Evolutionary conservation across 371 early-diverging fungal species (phyloP), one percentile per base, ranked within the genome.

Genomic region (Neoconidiobolus thromboides): DNA sequence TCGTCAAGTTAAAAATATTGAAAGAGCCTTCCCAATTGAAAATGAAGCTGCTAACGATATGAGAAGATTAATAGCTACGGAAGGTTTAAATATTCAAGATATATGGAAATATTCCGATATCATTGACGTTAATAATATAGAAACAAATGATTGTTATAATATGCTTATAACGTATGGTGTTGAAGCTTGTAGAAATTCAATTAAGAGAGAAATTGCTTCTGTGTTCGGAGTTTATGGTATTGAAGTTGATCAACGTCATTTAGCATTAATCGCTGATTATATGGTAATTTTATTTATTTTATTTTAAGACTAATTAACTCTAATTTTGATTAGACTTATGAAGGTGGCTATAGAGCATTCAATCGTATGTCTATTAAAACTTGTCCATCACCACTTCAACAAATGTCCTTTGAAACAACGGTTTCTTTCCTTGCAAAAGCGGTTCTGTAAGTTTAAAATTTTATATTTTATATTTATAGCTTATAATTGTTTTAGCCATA

Each of bases 181-280:
- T 15, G 99, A 99, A 72, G 99, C 99, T 2, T 98, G 98, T 2
- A 79, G 99, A 14, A 78, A 77, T 50, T 84, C 95, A 14, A 93
- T 99, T 62, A 89, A 97, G 67, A 82, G 86, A 64, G 99, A 99
- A 79, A 84, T 99, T 57, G 82, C 80, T 37, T 76, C 78, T 48
- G 99, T 99, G 40, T 99, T 99, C 72, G 91, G 80, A 51, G 96
- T 89, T 0, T 99, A 99, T 69, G 93, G 98, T 65, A 99, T 99
- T 66, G 77, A 71, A 60, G 93, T 99, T 55, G 93, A 99, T 73
- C 74, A 76, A 44, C 87, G 99, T 42, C 99, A 99, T 71, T 78
- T 99, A 69, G 80, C 88, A 2, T 67, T 99, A 55, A 92, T 99
- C 70, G 96, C 97, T 46, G 99, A 99, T 68, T 98, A 96, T 73